Conservation (phyloP, 805 yeast species). For the Wickerhamiella occidentalis region DNA sequence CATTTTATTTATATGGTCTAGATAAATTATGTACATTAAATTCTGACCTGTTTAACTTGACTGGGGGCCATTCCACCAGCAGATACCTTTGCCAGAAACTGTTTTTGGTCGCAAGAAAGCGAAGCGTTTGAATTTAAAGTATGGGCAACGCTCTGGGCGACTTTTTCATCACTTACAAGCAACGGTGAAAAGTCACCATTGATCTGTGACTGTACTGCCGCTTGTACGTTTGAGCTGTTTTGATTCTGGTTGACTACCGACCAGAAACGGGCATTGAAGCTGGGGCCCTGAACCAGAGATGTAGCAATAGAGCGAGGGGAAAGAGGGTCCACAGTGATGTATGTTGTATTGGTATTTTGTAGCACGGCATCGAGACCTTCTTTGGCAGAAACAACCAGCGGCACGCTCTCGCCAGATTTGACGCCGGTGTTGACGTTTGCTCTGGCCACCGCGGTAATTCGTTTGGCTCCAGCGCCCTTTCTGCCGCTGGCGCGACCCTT, state of each 20-base stretch:
- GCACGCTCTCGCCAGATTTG: not conserved
- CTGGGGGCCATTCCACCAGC: constrained; percentile 17
- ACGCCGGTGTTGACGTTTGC: not conserved
- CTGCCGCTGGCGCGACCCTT: not conserved
- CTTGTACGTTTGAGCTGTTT: not conserved
- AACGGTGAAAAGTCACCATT: constrained; percentile 13
- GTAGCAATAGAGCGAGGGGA: constrained; percentile 6
- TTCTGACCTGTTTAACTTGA: constrained; percentile 13
- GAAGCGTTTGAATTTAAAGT: constrained; percentile 15
- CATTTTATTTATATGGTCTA: not conserved
- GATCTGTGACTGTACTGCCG: constrained; percentile 6
- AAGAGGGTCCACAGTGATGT: constrained; percentile 5
- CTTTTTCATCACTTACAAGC: not conserved
- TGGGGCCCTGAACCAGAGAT: constrained; percentile 11
- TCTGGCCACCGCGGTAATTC: not conserved
- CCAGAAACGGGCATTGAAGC: constrained; percentile 20
- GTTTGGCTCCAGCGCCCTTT: not conserved
- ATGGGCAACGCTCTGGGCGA: constrained; percentile 9
- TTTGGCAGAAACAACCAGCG: not conserved
- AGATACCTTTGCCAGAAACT: constrained; percentile 17
- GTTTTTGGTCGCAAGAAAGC: constrained; percentile 10
- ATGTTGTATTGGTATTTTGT: constrained; percentile 13
- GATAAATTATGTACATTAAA: constrained; percentile 3
- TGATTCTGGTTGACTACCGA: constrained; percentile 14
- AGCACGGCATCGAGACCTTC: constrained; percentile 18